Evolutionary conservation across 371 early-diverging fungal genomes (phyloP).

Genomic region (Apophysomyces elegans): DNA sequence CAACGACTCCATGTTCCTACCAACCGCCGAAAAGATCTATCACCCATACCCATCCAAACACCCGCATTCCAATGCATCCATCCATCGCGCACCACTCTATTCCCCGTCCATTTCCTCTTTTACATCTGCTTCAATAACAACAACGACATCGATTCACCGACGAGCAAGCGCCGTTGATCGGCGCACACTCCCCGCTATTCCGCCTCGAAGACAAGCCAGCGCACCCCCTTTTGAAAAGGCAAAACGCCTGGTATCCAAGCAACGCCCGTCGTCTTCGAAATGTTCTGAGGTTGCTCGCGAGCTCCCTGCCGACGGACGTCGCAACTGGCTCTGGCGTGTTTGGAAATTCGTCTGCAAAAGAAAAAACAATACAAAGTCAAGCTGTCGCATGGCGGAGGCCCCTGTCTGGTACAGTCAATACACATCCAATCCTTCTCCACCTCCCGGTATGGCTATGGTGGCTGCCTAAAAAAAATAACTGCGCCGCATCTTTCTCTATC

Average conservation of each 20-base stretch:
- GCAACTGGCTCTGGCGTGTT: conserved; percentile 8
- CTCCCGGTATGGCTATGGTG: conserved; percentile 16
- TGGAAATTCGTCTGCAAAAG: conserved; percentile 7
- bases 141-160: conserved; percentile 4
- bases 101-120: not conserved
- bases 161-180: conserved; percentile 16
- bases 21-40: conserved; percentile 24
- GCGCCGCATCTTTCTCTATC: not conserved
- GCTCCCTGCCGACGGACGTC: not conserved
- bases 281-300: not conserved
- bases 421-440: conserved; percentile 26
- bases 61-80: not conserved
- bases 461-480: conserved; percentile 13
- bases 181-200: conserved; percentile 2
- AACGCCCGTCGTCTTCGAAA: not conserved
- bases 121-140: not conserved
- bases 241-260: conserved; percentile 2
- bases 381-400: conserved; percentile 6
- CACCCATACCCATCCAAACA: not conserved
- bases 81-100: not conserved
- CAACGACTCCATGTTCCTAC: conserved; percentile 32
- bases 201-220: conserved; percentile 20
- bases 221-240: conserved; percentile 20
- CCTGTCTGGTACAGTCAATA: conserved; percentile 35
- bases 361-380: not conserved